Conservation (phyloP, 768 basidiomycete genomes). For the Lentinula aciculospora region DNA sequence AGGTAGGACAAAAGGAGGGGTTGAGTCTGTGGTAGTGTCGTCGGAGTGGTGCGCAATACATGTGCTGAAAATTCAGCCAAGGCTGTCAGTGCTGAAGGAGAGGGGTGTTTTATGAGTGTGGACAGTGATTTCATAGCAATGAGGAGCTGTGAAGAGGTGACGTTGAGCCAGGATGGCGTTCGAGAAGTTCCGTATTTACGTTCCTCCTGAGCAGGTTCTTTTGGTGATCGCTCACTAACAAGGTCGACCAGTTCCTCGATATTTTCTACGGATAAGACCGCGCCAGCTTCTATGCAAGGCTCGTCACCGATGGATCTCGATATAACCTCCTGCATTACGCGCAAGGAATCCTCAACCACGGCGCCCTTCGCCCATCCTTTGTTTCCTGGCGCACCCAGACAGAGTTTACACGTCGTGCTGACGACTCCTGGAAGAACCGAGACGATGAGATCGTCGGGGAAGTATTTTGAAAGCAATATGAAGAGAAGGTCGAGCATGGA, state of each 20-base stretch:
- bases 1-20: constrained; percentile 67
- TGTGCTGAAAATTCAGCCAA: constrained; percentile 49
- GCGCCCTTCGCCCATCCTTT: constrained; percentile 76
- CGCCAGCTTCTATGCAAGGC: constrained; percentile 58
- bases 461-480: constrained; percentile 50
- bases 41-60: constrained; percentile 48
- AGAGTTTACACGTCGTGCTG: constrained; percentile 69
- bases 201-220: constrained; percentile 9
- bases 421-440: constrained; percentile 82
- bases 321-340: constrained; percentile 49
- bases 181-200: constrained; percentile 42
- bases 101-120: constrained; percentile 67
- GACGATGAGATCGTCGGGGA: constrained; percentile 48
- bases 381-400: constrained; percentile 44
- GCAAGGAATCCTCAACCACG: constrained; percentile 51
- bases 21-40: constrained; percentile 64
- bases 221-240: constrained; percentile 14
- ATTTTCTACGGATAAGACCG: constrained; percentile 44
- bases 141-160: constrained; percentile 76
- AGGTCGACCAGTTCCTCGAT: constrained; percentile 58
- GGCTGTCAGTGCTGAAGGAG: constrained; percentile 53
- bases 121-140: constrained; percentile 77
- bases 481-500: constrained; percentile 54
- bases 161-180: constrained; percentile 74
- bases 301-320: constrained; percentile 61